Base-by-base conservation (phyloP, 257 asterid species). In the Knoxia roxburghii region DNA sequence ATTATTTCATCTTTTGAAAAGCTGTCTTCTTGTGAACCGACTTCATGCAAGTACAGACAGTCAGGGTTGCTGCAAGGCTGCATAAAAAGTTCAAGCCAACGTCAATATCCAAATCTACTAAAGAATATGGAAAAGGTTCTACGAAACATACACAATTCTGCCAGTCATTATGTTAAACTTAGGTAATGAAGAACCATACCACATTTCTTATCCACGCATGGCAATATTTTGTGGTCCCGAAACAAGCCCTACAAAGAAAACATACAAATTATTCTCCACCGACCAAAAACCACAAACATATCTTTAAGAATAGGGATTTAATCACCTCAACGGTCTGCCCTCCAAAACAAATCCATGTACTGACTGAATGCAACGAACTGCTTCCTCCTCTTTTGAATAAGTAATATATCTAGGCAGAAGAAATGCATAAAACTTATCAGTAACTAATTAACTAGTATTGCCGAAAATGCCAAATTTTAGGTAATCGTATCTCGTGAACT, bases 31-130 rank as follows among this genome's bases (percentile, higher is more conserved):
- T 89, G 92, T 1, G 86, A 84, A 45, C 96, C 98, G 75, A 80
- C 62, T 77, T 91, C 98, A 70, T 91, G 96, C 90, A 89, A 82
- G 73, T 91, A 89, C 48, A 91, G 78, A 77, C 98, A 91, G 65
- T 87, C 98, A 26, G 90, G 95, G 62, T 91, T 91, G 86, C 78
- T 82, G 86, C 98, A 91, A 68, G 96, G 88, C 98, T 91, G 89
- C 54, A 79, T 46, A 71, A 84, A 68, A 67, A 72, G 30, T 67
- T 30, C 27, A 26, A 6, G 11, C 61, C n/a, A 51, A 13, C 12
- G 29, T 21, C 59, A 33, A 15, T 17, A 24, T 33, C 46, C 48
- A 61, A 33, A 29, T 26, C 64, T 30, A 32, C 10, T 18, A 61
- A 61, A 70, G 54, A 43, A 27, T 58, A 55, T 39, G 12, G 46